These are phyloP conservation scores for Alternaria novae-zelandiae DNA, from an alignment of 2,329 filamentous ascomycete species.

Conservation along the genomic window DNA sequence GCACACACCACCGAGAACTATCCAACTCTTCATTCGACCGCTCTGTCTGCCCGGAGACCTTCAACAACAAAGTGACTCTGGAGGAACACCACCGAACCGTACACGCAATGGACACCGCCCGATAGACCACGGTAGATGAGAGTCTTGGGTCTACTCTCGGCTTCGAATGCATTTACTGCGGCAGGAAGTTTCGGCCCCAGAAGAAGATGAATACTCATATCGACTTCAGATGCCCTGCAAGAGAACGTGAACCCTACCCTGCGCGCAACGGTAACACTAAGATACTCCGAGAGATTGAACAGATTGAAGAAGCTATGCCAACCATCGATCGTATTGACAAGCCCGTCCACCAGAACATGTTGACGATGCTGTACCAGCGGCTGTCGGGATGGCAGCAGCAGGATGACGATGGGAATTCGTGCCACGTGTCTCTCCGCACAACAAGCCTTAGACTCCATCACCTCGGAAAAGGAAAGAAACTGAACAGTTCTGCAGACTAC, in stretches of 20 bases:
- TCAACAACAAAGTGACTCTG: not conserved
- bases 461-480: too few species aligned
- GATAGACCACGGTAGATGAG: not conserved
- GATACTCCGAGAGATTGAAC: not conserved
- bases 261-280: not conserved
- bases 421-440: too few species aligned
- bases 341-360: not conserved
- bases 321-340: not conserved
- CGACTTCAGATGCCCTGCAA: not conserved
- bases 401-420: too few species aligned
- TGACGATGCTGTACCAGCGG: not conserved
- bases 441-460: too few species aligned
- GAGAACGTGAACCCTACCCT: too few species aligned
- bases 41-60: not conserved
- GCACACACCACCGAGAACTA: too few species aligned
- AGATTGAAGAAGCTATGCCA: not conserved
- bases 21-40: not conserved
- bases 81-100: not conserved
- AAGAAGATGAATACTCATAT: not conserved
- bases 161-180: not conserved
- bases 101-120: not conserved
- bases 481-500: too few species aligned
- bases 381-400: not conserved
- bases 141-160: not conserved
- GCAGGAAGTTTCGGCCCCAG: not conserved